A percentile compares a stretch with the other conserved stretches of the same genome.
Conservation (phyloP, 768 basidiomycete genomes). For the Gautieria morchelliformis region DNA sequence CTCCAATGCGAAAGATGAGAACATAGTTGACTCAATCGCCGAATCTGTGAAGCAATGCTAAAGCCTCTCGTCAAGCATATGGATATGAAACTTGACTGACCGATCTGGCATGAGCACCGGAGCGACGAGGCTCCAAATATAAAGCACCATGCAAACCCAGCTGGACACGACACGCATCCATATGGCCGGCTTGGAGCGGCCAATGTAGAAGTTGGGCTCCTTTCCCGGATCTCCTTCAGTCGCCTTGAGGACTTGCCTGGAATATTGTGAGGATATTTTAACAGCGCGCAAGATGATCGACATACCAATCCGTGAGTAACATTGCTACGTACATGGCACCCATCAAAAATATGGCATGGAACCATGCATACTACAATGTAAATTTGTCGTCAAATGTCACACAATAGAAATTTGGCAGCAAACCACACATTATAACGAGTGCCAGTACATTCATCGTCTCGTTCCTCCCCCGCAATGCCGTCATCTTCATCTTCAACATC, state of each 20-base stretch:
- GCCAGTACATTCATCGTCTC: conserved; percentile 89
- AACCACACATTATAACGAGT: conserved; percentile 84
- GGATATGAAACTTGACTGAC: conserved; percentile 32
- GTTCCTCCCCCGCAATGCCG: conserved; percentile 50
- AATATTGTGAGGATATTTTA: neutral
- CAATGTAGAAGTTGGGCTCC: conserved; percentile 79
- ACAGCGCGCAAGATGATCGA: conserved; percentile 9
- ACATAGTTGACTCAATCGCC: neutral
- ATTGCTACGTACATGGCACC: conserved; percentile 98
- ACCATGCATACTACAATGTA: conserved; percentile 80
- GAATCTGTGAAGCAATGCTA: neutral
- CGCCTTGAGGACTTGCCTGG: conserved; percentile 62
- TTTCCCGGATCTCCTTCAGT: conserved; percentile 35
- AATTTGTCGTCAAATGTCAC: conserved; percentile 9
- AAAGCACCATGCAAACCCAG: conserved; percentile 86
- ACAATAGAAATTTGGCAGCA: neutral
- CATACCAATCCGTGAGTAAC: conserved; percentile 93
- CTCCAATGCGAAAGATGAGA: neutral
- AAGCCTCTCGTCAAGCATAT: neutral
- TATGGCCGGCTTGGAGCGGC: conserved; percentile 93
- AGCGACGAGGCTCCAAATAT: conserved; percentile 81
- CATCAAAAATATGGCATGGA: conserved; percentile 95
- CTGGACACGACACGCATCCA: conserved; percentile 98
- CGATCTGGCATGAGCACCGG: conserved; percentile 88
- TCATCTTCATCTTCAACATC: conserved; percentile 56